These are phyloP conservation scores for Capronia epimyces DNA, from an alignment of 2,329 filamentous ascomycete genomes.

Conservation along the genomic window DNA sequence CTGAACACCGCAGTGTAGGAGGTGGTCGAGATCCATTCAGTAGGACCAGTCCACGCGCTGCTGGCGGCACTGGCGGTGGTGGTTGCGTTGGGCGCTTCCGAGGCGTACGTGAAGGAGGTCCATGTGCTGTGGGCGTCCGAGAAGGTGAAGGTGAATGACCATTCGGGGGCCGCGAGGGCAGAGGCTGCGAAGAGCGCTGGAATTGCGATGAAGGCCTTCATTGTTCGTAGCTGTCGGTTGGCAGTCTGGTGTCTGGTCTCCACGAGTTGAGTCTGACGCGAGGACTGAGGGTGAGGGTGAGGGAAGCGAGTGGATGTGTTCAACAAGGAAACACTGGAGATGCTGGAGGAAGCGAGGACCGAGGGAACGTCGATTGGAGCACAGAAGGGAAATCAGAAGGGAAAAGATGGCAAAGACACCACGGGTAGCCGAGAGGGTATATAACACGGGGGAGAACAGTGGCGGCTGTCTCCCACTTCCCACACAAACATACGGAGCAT, in stretches of 20 bases:
- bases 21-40: constrained; percentile 14
- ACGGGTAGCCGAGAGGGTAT: not conserved
- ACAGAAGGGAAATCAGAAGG: not conserved
- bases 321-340: constrained; percentile 11
- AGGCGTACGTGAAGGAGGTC: constrained; percentile 10
- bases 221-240: constrained; percentile 1
- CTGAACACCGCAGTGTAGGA: constrained; percentile 19
- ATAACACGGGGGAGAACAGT: not conserved
- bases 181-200: constrained; percentile 20
- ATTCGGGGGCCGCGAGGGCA: constrained; percentile 13
- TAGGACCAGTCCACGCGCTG: constrained; percentile 4
- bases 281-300: not conserved
- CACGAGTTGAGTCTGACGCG: not conserved
- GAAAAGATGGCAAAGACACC: not conserved
- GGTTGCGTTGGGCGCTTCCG: constrained; percentile 12
- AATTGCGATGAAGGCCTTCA: constrained; percentile 23
- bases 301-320: constrained; percentile 14
- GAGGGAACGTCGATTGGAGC: not conserved
- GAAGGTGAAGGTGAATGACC: constrained; percentile 22
- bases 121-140: constrained; percentile 18
- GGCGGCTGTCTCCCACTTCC: not conserved
- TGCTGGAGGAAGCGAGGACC: not conserved
- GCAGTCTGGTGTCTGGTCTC: not conserved
- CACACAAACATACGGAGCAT: not conserved
- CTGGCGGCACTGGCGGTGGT: not conserved